Percentiles rank a stretch among this genome's conserved stretches.
Conservation (phyloP, 768 basidiomycete species). For the Phallus indusiatus region DNA sequence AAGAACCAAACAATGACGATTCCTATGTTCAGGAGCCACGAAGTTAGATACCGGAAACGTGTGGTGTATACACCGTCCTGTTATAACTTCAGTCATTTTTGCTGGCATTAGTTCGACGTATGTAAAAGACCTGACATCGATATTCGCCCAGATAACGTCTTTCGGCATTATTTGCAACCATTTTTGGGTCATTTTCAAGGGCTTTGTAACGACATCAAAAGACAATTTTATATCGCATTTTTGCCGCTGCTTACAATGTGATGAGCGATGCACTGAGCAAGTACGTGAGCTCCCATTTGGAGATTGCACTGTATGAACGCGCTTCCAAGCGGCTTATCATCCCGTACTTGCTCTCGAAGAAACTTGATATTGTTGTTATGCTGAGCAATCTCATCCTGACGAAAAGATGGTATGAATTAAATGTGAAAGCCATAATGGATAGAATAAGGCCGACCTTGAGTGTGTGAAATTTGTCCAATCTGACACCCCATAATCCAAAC, state of each 20-base stretch:
- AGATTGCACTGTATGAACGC: slow-evolving; percentile 62
- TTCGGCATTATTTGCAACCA: slow-evolving; percentile 48
- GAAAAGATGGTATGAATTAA: too few relatives aligned
- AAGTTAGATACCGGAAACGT: too few relatives aligned
- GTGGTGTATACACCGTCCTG: too few relatives aligned
- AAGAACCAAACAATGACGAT: slow-evolving; percentile 60
- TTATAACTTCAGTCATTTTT: slow-evolving; percentile 10
- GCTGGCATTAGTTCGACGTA: too few relatives aligned
- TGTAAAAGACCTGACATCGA: slow-evolving; percentile 45
- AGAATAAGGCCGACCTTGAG: slow-evolving; percentile 32
- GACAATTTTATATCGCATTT: background rate
- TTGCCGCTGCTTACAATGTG: slow-evolving; percentile 30
- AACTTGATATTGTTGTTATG: slow-evolving; percentile 34
- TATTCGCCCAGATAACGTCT: slow-evolving; percentile 49
- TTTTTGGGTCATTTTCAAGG: slow-evolving; percentile 47
- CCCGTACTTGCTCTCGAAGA: slow-evolving; percentile 24
- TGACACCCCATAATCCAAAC: slow-evolving; percentile 42
- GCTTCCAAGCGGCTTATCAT: slow-evolving; percentile 41
- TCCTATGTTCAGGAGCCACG: slow-evolving; percentile 32
- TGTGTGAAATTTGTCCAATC: slow-evolving; percentile 62
- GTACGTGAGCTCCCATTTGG: slow-evolving; percentile 66
- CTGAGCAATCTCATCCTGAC: slow-evolving; percentile 41
- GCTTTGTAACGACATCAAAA: slow-evolving; percentile 29
- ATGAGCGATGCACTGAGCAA: slow-evolving; percentile 49
- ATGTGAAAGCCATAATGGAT: background rate